A percentile compares a stretch with the other conserved stretches of the same genome.
Evolutionary conservation across 176 grass and related monocot genomes (phyloP).

Genomic region (barley (Hordeum vulgare)): MorexV3_pseudomolecules_assembly NC_058518.1:10822657-10823156

Average conservation of each 20-base stretch:
- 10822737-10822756: background rate
- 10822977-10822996: background rate
- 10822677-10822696: background rate
- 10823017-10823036: background rate
- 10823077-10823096: background rate
- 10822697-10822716: background rate
- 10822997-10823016: background rate
- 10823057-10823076: slow-evolving; percentile 5
- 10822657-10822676: background rate
- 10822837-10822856: background rate
- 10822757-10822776: slow-evolving; percentile 19
- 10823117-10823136: slow-evolving; percentile 21
- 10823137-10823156: background rate
- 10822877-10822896: background rate
- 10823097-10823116: background rate
- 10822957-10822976: background rate
- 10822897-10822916: background rate
- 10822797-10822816: background rate
- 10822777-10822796: background rate
- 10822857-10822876: background rate
- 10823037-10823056: background rate
- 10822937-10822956: background rate
- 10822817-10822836: background rate
- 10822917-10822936: background rate
- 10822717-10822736: background rate